Percentiles rank a stretch among this genome's conserved stretches.
Conservation (phyloP, 176 grass and related monocot species). For the Urochloa ruziziensis region DNA sequence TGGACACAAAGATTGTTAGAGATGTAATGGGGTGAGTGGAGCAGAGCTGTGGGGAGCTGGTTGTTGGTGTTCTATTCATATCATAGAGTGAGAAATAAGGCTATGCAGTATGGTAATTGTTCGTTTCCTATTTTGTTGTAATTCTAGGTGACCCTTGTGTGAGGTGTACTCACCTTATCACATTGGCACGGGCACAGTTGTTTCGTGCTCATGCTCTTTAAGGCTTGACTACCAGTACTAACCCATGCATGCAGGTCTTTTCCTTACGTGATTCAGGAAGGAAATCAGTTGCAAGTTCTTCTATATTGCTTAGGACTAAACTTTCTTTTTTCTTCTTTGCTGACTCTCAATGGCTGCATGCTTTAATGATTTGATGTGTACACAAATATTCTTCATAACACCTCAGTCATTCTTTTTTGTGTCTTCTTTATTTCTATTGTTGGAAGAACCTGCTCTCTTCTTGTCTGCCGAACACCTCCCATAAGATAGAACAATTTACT, state of each 20-base stretch:
- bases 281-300: background rate
- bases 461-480: background rate
- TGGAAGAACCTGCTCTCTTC: background rate
- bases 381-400: background rate
- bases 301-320: background rate
- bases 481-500: background rate
- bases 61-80: background rate
- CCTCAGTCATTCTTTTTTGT: background rate
- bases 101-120: background rate
- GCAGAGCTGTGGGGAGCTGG: background rate
- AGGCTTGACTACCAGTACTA: background rate
- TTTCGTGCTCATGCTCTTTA: background rate
- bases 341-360: background rate
- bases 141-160: background rate
- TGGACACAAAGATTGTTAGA: background rate
- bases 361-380: background rate
- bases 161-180: background rate
- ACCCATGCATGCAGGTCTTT: background rate
- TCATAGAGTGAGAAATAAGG: too few species aligned
- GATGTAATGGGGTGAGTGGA: background rate
- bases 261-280: background rate
- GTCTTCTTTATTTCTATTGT: background rate
- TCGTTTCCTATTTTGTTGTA: background rate
- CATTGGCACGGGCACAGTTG: background rate
- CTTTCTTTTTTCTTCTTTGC: background rate